Percentiles rank a stretch among this genome's conserved stretches.
Conservation (phyloP, 2,329 filamentous ascomycete species). For the Epichloe hybrida region DNA sequence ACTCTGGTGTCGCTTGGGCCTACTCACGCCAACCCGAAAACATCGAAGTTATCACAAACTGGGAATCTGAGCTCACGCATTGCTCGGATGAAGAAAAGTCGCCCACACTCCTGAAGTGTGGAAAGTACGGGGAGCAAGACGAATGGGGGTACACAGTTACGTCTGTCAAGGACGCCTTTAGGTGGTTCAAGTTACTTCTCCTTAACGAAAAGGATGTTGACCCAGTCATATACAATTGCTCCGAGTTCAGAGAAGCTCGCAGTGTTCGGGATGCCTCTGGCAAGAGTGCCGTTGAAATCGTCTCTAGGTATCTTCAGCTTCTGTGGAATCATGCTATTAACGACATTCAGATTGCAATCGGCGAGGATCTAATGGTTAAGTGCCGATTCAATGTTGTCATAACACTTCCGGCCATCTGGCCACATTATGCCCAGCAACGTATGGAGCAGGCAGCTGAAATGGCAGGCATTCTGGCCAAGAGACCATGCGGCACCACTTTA, state of each 20-base stretch:
- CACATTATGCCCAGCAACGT: conserved; percentile 19
- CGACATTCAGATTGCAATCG: conserved; percentile 14
- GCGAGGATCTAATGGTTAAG: conserved; percentile 10
- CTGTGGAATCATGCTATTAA: conserved; percentile 20
- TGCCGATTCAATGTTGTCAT: conserved; percentile 23
- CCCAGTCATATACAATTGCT: conserved; percentile 9
- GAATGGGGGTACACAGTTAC: conserved; percentile 22
- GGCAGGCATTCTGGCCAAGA: conserved; percentile 22
- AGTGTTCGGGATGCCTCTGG: not conserved
- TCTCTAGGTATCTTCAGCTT: conserved; percentile 18
- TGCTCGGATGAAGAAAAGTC: conserved; percentile 20
- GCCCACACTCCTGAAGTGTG: conserved; percentile 14
- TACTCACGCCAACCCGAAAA: conserved; percentile 14
- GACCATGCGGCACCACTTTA: conserved; percentile 15
- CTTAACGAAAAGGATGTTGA: conserved; percentile 19
- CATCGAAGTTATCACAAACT: conserved; percentile 19
- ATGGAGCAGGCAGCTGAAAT: conserved; percentile 23
- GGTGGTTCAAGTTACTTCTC: conserved; percentile 30
- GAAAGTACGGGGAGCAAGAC: rapidly evolving
- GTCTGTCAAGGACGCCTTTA: conserved; percentile 9
- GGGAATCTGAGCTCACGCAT: conserved; percentile 10
- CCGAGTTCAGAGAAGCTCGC: conserved; percentile 9
- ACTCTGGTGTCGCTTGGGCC: conserved; percentile 28
- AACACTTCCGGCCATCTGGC: conserved; percentile 34
- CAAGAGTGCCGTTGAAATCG: conserved; percentile 15